A percentile compares a stretch with the other conserved stretches of the same genome.
Conservation (phyloP, 169 alveolate species). For the Cryptosporidium muris region DNA sequence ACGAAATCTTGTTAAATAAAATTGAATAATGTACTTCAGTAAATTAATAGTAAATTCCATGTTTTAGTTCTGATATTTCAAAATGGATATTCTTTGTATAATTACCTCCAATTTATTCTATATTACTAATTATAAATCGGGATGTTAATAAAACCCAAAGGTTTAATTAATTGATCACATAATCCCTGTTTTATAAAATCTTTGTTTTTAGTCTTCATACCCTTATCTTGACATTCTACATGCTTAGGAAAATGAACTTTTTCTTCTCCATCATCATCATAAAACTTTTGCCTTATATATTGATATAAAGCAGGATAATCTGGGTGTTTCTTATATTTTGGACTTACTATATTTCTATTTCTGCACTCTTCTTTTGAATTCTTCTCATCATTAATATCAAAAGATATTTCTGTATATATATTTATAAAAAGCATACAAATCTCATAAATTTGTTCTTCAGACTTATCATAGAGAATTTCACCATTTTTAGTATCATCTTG, state of each 20-base stretch:
- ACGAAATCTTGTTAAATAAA: too few species aligned
- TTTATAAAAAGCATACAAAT: constrained; percentile 28
- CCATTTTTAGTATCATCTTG: background rate
- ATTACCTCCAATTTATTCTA: too few species aligned
- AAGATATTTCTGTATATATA: constrained; percentile 25
- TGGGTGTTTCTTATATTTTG: background rate
- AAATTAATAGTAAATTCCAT: too few species aligned
- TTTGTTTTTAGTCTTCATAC: background rate
- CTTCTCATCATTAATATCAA: background rate
- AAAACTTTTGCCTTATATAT: constrained; percentile 1
- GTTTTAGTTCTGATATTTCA: too few species aligned
- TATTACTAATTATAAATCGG: too few species aligned
- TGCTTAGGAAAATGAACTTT: constrained; percentile 8
- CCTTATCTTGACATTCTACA: too few species aligned
- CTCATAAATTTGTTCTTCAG: constrained; percentile 9
- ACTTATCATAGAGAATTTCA: constrained; percentile 8
- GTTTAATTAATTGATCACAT: constrained; percentile 38
- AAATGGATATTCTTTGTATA: too few species aligned
- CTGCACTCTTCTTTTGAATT: background rate
- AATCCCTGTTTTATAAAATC: constrained; percentile 52
- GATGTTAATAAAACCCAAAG: constrained; percentile 12
- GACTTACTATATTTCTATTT: background rate
- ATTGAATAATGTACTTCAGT: too few species aligned
- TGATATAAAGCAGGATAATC: background rate
- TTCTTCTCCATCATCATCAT: constrained; percentile 29